Percentiles rank a stretch among this genome's conserved stretches.
phyloP scores from a whole-genome alignment of 164 flowering plant genomes.

The Aristolochia contorta region DNA sequence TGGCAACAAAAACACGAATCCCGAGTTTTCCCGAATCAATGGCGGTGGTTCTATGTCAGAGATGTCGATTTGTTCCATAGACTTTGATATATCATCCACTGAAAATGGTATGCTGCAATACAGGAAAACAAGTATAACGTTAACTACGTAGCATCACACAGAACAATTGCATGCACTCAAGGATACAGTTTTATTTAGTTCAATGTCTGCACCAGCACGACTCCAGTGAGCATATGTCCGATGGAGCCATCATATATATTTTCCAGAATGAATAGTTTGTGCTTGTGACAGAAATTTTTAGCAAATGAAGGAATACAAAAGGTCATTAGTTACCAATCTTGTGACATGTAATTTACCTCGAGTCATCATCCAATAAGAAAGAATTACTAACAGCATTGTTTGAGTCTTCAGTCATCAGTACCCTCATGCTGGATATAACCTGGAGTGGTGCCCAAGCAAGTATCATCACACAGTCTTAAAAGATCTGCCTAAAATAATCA shows the following conservation, averaged over 20 bases:
- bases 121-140: background rate
- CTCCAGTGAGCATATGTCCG: too few relatives aligned
- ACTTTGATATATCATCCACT: slow-evolving; percentile 89
- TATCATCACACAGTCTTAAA: background rate
- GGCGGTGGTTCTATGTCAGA: slow-evolving; percentile 85
- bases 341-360: slow-evolving; percentile 28
- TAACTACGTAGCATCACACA: background rate
- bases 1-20: slow-evolving; percentile 83
- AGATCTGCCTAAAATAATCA: too few relatives aligned
- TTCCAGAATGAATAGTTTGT: background rate
- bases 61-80: slow-evolving; percentile 84
- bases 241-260: too few relatives aligned
- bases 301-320: too few relatives aligned
- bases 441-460: slow-evolving; percentile 8
- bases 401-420: slow-evolving; percentile 65
- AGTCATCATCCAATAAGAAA: slow-evolving; percentile 59
- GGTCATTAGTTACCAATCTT: background rate
- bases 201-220: too few relatives aligned
- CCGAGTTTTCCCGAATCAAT: slow-evolving; percentile 82
- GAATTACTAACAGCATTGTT: slow-evolving; percentile 60
- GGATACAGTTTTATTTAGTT: background rate
- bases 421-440: slow-evolving; percentile 64
- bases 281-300: too few relatives aligned
- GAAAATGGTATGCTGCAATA: slow-evolving; percentile 89
- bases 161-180: background rate